These are phyloP conservation scores for Colletotrichum sojae DNA, from an alignment of 2,329 filamentous ascomycete species.

Conservation along the genomic window DNA sequence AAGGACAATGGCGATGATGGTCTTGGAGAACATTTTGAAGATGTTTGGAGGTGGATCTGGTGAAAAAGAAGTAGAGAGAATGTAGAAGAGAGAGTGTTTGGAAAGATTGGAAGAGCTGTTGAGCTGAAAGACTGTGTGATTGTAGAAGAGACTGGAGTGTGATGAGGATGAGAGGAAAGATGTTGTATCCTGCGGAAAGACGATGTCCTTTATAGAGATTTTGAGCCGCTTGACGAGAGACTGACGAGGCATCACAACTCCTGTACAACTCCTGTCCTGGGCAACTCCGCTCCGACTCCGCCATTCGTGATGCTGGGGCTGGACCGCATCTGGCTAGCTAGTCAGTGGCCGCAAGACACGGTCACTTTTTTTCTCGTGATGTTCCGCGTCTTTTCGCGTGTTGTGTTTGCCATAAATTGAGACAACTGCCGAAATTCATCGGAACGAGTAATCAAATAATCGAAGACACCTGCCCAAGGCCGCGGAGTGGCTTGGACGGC, in stretches of 20 bases:
- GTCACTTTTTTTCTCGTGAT: too few relatives aligned
- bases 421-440: too few relatives aligned
- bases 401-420: not conserved
- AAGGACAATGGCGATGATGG: conserved; percentile 28
- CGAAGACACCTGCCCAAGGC: too few relatives aligned
- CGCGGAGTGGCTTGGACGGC: too few relatives aligned
- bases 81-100: not conserved
- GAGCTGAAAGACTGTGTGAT: conserved; percentile 9
- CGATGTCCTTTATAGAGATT: conserved; percentile 1
- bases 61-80: not conserved
- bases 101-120: conserved; percentile 16
- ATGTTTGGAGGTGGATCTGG: not conserved
- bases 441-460: too few relatives aligned
- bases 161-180: conserved; percentile 5
- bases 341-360: not conserved
- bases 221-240: not conserved
- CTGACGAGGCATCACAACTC: too few relatives aligned
- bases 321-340: not conserved
- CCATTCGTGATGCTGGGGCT: not conserved
- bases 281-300: too few relatives aligned
- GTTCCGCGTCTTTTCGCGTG: not conserved
- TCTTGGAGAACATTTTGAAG: conserved; percentile 35
- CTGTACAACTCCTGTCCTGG: too few relatives aligned
- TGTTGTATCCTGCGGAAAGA: not conserved
- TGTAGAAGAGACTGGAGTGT: conserved; percentile 5